Evolutionary conservation across 176 grass and related monocot species (phyloP).

Genomic region (Lolium perenne): DNA sequence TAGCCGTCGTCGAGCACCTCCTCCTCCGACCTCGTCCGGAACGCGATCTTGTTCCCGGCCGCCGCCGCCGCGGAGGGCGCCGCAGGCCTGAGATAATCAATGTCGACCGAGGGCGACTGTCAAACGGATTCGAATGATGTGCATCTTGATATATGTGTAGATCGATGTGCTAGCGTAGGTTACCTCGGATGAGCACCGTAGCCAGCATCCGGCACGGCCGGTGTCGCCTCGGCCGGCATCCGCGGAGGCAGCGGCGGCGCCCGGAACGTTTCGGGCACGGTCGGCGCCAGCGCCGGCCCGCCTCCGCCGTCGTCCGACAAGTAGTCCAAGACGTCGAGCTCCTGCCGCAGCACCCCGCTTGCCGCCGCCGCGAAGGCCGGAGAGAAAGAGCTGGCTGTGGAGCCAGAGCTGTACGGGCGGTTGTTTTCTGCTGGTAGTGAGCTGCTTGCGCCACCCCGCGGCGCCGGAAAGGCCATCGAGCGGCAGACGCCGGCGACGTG

Average conservation of each 20-base stretch:
- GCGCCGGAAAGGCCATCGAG: conserved; percentile 31
- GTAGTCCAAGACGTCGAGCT: conserved; percentile 46
- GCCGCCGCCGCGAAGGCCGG: not conserved
- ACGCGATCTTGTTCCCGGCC: conserved; percentile 53
- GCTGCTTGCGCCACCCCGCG: conserved; percentile 1
- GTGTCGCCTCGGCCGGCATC: not conserved
- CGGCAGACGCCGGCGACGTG: not conserved
- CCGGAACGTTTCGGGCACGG: conserved; percentile 26
- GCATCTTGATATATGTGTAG: too few species aligned
- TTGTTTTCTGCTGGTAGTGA: not conserved
- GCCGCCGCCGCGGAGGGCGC: not conserved
- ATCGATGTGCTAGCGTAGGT: too few species aligned
- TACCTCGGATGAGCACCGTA: conserved; percentile 15
- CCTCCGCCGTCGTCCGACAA: conserved; percentile 34
- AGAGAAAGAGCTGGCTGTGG: not conserved
- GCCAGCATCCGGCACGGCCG: conserved; percentile 26
- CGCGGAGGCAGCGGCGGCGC: conserved; percentile 27
- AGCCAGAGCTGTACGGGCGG: not conserved
- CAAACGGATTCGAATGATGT: not conserved
- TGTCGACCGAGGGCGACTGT: not conserved
- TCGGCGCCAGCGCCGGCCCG: not conserved
- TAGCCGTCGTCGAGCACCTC: conserved; percentile 73
- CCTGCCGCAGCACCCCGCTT: not conserved
- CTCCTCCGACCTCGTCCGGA: conserved; percentile 63
- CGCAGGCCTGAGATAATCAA: conserved; percentile 16